These are phyloP conservation scores for Apiotrichum laibachii DNA, from an alignment of 1,284 basidiomycete species.

Conservation along the genomic window DNA sequence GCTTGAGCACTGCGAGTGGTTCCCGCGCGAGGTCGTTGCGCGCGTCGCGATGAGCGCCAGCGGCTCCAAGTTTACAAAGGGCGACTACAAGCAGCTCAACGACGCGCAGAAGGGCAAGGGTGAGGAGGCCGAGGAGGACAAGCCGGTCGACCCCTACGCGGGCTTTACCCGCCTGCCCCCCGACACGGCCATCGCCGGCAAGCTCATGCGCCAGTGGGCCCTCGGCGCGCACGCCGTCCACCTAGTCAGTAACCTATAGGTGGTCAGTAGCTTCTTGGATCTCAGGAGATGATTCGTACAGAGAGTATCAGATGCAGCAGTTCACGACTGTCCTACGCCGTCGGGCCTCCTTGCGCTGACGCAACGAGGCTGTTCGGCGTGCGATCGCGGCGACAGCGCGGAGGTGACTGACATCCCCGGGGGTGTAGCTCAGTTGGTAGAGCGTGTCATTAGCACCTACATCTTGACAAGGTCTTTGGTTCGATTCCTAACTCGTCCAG, in stretches of 20 bases:
- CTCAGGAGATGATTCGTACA: neutral
- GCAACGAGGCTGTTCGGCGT: too few species aligned
- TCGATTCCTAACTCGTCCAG: conserved; percentile 2
- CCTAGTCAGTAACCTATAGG: conserved; percentile 38
- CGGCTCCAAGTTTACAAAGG: conserved; percentile 58
- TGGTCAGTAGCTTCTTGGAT: neutral
- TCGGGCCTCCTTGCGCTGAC: too few species aligned
- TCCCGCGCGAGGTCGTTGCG: conserved; percentile 64
- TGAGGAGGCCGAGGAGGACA: conserved; percentile 1
- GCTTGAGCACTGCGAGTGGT: conserved; percentile 90
- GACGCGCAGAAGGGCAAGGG: conserved; percentile 3
- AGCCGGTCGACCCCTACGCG: conserved; percentile 40
- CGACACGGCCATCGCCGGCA: conserved; percentile 66
- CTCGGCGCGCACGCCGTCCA: conserved; percentile 49
- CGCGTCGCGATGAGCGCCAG: conserved; percentile 58
- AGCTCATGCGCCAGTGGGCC: conserved; percentile 67
- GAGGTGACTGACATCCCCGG: neutral
- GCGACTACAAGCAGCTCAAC: conserved; percentile 62
- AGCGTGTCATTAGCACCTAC: conserved; percentile 1
- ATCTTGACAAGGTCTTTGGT: conserved; percentile 1
- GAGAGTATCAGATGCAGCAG: neutral
- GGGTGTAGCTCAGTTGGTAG: conserved; percentile 2
- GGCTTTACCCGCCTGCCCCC: conserved; percentile 65
- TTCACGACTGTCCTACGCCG: neutral
- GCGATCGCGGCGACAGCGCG: too few species aligned